Conservation (phyloP, 2,329 filamentous ascomycete species). For the Beauveria medogensis region DNA sequence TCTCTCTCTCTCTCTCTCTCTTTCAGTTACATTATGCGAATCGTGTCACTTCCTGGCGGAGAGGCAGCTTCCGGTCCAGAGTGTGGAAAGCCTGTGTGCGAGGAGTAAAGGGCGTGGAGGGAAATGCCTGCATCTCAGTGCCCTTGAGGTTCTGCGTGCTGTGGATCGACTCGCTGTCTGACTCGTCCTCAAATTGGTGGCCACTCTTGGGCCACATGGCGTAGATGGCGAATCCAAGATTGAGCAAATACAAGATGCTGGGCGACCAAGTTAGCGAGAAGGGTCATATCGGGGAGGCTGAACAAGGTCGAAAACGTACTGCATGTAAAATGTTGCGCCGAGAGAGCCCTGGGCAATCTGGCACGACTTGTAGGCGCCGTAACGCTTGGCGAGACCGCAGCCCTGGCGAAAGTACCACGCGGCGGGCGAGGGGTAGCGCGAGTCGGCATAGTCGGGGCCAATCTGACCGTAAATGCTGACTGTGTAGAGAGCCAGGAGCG, state of each 20-base stretch:
- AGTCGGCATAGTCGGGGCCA: conserved; percentile 64
- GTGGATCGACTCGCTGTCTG: conserved; percentile 29
- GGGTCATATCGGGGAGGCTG: neutral
- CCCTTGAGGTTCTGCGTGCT: conserved; percentile 26
- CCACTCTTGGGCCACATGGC: conserved; percentile 48
- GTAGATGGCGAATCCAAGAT: conserved; percentile 52
- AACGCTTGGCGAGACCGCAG: conserved; percentile 52
- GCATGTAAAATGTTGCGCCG: conserved; percentile 55
- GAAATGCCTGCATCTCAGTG: conserved; percentile 52
- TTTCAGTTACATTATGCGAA: neutral
- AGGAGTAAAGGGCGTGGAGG: conserved; percentile 49
- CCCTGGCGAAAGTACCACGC: conserved; percentile 70
- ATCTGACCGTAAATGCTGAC: conserved; percentile 63
- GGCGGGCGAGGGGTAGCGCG: conserved; percentile 49
- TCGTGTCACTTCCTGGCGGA: conserved; percentile 20
- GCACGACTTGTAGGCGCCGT: conserved; percentile 51
- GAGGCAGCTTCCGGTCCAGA: conserved; percentile 49
- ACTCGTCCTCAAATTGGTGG: conserved; percentile 37
- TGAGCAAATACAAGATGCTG: conserved; percentile 53
- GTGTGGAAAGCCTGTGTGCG: conserved; percentile 60
- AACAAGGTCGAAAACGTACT: conserved; percentile 42
- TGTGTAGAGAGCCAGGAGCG: conserved; percentile 54
- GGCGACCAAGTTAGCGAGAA: neutral
- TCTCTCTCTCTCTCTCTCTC: too few species aligned
- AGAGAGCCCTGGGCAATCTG: conserved; percentile 60